These are phyloP conservation scores for Pythium monospermum DNA, from an alignment of 352 stramenopile genomes.

Conservation along the genomic window DNA sequence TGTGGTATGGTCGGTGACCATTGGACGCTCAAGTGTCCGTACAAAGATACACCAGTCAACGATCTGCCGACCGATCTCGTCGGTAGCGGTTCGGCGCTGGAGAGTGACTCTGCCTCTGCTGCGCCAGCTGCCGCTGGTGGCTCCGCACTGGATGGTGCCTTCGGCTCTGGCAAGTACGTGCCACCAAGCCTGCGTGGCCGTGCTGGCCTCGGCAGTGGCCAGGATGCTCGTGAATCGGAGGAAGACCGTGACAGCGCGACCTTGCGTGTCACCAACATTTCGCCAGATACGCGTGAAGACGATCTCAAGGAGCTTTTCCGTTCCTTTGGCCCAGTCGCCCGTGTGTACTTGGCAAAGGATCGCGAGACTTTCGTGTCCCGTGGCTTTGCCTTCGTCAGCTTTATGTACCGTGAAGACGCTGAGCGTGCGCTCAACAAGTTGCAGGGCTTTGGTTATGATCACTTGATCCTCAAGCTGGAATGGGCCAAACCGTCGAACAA, in stretches of 20 bases:
- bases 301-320: slow-evolving; percentile 99
- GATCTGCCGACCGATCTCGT: slow-evolving; percentile 68
- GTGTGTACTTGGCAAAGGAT: slow-evolving; percentile 98
- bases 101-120: slow-evolving; percentile 23
- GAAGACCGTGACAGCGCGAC: slow-evolving; percentile 85
- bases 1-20: slow-evolving; percentile 89
- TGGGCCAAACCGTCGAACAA: slow-evolving; percentile 97
- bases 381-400: slow-evolving; percentile 99
- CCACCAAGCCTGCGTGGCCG: slow-evolving; percentile 76
- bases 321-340: slow-evolving; percentile 93
- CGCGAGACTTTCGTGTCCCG: slow-evolving; percentile 96
- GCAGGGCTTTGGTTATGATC: slow-evolving; percentile 97
- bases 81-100: too few relatives aligned
- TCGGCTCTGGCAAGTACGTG: slow-evolving; percentile 85
- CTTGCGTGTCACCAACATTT: slow-evolving; percentile 99
- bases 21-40: slow-evolving; percentile 90
- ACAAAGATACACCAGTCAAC: slow-evolving; percentile 84
- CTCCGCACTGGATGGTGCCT: slow-evolving; percentile 61
- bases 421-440: slow-evolving; percentile 96
- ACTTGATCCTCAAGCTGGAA: slow-evolving; percentile 99
- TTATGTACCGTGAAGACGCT: slow-evolving; percentile 95
- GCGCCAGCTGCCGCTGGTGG: slow-evolving; percentile 26
- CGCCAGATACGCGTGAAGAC: slow-evolving; percentile 96
- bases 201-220: slow-evolving; percentile 28
- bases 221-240: slow-evolving; percentile 33